A percentile compares a stretch with the other conserved stretches of the same genome.
Evolutionary conservation across 2,329 filamentous ascomycete genomes (phyloP).

Genomic region (Trichoderma sp.): DNA sequence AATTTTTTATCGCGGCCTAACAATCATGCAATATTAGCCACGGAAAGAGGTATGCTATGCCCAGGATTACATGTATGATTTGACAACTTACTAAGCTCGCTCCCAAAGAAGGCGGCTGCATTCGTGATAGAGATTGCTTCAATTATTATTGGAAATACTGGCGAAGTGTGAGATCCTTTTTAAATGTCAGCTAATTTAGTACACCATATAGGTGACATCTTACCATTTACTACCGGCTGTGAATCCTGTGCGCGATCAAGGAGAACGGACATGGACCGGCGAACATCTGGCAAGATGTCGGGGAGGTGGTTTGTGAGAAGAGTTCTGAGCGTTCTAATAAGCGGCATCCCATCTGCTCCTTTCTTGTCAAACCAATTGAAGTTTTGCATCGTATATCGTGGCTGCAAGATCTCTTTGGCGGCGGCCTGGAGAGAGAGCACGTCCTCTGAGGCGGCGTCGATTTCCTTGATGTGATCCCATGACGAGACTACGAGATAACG

Average conservation of each 20-base stretch:
- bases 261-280: constrained; percentile 1
- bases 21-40: background rate
- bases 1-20: background rate
- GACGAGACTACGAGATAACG: constrained; percentile 8
- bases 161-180: background rate
- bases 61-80: background rate
- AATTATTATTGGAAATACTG: background rate
- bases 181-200: no score
- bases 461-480: constrained; percentile 11
- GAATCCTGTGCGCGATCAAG: background rate
- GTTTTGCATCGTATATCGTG: constrained; percentile 12
- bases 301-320: constrained; percentile 10
- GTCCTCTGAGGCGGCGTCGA: constrained; percentile 7
- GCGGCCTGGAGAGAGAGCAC: constrained; percentile 3
- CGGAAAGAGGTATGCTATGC: no score
- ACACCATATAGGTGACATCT: no score
- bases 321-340: constrained; percentile 4
- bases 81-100: background rate
- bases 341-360: constrained; percentile 1
- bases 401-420: constrained; percentile 12
- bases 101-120: constrained; percentile 6
- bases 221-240: background rate
- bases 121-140: constrained; percentile 2
- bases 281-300: constrained; percentile 5
- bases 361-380: constrained; percentile 14